phyloP scores from a whole-genome alignment of 495 filamentous ascomycete species.

The Geopyxis carbonaria region DNA sequence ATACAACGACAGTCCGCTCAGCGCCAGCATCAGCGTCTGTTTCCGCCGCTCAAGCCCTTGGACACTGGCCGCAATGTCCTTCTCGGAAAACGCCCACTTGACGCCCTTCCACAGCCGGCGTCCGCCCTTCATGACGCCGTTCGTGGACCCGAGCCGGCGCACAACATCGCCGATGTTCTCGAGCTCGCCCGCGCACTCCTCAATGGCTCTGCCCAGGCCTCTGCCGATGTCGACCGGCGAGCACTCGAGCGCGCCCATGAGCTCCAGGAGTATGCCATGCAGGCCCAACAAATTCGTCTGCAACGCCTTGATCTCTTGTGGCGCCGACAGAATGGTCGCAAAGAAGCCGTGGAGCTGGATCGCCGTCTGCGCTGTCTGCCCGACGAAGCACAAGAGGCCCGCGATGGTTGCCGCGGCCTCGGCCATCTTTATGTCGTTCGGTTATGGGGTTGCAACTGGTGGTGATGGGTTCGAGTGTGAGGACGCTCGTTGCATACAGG shows the following conservation, averaged over 20 bases:
- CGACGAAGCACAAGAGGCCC: no score
- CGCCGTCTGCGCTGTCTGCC: no score
- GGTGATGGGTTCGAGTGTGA: no score
- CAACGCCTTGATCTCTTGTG: constrained; percentile 2
- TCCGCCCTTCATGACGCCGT: not conserved
- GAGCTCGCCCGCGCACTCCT: constrained; percentile 7
- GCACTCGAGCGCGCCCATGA: no score
- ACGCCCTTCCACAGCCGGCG: constrained; percentile 5
- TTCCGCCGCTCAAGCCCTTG: constrained; percentile 3
- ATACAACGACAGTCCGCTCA: no score
- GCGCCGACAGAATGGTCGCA: no score
- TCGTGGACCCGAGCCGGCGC: not conserved
- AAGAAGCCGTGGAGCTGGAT: no score
- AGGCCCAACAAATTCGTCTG: constrained; percentile 1
- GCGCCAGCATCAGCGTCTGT: constrained; percentile 5
- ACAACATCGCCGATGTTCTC: constrained; percentile 6
- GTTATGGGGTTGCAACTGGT: no score
- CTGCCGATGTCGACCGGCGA: constrained; percentile 5
- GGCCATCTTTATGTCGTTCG: no score
- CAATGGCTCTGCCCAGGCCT: constrained; percentile 6
- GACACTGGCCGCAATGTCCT: constrained; percentile 4
- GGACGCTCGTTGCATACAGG: no score
- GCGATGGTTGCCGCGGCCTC: no score
- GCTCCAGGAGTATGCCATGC: constrained; percentile 3
- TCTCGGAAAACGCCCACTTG: constrained; percentile 8